These are phyloP conservation scores for Suillus lakei DNA, from an alignment of 768 basidiomycete genomes.

Conservation along the genomic window DNA sequence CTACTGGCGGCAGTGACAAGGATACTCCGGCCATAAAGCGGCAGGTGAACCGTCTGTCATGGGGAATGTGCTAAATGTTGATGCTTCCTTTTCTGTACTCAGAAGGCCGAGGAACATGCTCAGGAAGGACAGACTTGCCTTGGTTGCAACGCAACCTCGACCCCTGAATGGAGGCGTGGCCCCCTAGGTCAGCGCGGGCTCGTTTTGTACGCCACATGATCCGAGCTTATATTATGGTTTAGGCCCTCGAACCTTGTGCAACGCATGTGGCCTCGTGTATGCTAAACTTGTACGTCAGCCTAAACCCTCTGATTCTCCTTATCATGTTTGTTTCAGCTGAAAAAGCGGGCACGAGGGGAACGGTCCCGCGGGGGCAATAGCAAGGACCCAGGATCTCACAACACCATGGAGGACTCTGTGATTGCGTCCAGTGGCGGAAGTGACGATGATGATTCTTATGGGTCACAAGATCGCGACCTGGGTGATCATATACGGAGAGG, in stretches of 20 bases:
- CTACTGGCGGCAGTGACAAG: conserved; percentile 31
- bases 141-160: conserved; percentile 83
- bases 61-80: conserved; percentile 29
- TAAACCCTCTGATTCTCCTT: conserved; percentile 27
- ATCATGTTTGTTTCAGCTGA: conserved; percentile 25
- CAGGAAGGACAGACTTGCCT: conserved; percentile 76
- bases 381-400: conserved; percentile 36
- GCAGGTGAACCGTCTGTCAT: conserved; percentile 36
- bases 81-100: conserved; percentile 20
- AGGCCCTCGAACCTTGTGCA: conserved; percentile 86
- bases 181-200: conserved; percentile 66
- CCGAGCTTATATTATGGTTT: conserved; percentile 30
- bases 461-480: conserved; percentile 40
- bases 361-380: conserved; percentile 30
- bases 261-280: conserved; percentile 86
- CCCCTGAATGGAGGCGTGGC: conserved; percentile 86
- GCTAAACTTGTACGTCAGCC: conserved; percentile 74
- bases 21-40: conserved; percentile 35
- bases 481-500: conserved; percentile 40
- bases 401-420: conserved; percentile 29
- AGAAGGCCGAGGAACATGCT: conserved; percentile 47
- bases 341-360: conserved; percentile 41
- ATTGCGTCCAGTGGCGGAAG: conserved; percentile 35
- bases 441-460: conserved; percentile 39
- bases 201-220: conserved; percentile 25